A percentile compares a stretch with the other conserved stretches of the same genome.
Evolutionary conservation across 495 filamentous ascomycete genomes (phyloP).

Genomic region (Penicillium soppii): DNA sequence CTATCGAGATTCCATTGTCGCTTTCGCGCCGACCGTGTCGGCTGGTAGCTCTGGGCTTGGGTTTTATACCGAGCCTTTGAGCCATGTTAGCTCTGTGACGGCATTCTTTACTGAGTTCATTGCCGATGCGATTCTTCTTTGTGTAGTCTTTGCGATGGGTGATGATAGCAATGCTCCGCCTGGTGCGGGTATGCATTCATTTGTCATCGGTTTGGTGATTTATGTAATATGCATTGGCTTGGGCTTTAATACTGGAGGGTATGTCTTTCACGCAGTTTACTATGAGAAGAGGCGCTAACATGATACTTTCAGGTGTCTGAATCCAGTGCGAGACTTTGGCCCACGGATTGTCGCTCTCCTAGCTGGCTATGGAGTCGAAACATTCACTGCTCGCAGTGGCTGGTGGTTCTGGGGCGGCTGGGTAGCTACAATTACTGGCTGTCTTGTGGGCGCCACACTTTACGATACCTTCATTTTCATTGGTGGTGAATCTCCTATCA

Average conservation of each 20-base stretch:
- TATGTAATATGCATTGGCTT: conserved; percentile 13
- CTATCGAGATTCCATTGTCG: conserved; percentile 16
- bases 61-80: not conserved
- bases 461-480: conserved; percentile 55
- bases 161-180: conserved; percentile 45
- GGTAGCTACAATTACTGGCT: conserved; percentile 48
- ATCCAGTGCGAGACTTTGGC: conserved; percentile 57
- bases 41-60: conserved; percentile 1
- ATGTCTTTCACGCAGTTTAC: not conserved
- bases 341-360: conserved; percentile 52
- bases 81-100: not conserved
- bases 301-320: conserved; percentile 50
- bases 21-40: conserved; percentile 1
- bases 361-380: conserved; percentile 47
- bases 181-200: conserved; percentile 44
- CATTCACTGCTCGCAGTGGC: conserved; percentile 35
- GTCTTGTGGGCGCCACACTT: conserved; percentile 46
- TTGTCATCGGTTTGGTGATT: conserved; percentile 53
- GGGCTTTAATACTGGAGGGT: conserved; percentile 26
- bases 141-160: conserved; percentile 54
- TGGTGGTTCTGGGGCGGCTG: conserved; percentile 58
- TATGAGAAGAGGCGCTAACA: conserved; percentile 43
- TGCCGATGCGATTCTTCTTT: conserved; percentile 49
- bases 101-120: conserved; percentile 56
- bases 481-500: conserved; percentile 46